A percentile compares a stretch with the other conserved stretches of the same genome.
These are phyloP conservation scores for Purshia tridentata DNA, from an alignment of 306 rosid genomes.

Conservation along the genomic window DNA sequence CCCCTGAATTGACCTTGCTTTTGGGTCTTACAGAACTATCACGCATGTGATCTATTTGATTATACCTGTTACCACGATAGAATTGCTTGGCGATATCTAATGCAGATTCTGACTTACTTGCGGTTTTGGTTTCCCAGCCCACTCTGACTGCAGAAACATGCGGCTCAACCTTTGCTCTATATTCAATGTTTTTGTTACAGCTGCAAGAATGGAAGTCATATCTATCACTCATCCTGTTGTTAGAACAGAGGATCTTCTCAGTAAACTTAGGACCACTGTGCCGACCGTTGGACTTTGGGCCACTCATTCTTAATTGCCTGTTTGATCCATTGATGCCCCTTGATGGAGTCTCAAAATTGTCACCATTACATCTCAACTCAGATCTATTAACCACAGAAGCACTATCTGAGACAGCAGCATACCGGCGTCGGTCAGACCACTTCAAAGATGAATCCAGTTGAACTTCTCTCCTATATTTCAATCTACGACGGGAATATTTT, in stretches of 20 bases:
- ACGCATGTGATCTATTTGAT: conserved; percentile 56
- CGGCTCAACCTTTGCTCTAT: conserved; percentile 61
- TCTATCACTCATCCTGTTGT: conserved; percentile 56
- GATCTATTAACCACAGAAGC: conserved; percentile 45
- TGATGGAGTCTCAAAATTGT: conserved; percentile 54
- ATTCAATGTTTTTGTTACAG: conserved; percentile 65
- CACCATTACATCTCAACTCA: conserved; percentile 62
- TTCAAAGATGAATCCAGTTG: conserved; percentile 60
- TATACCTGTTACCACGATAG: conserved; percentile 54
- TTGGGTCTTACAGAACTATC: conserved; percentile 68
- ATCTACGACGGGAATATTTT: conserved; percentile 54
- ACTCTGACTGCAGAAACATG: conserved; percentile 52
- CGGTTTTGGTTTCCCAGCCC: conserved; percentile 56
- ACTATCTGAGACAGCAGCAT: conserved; percentile 58
- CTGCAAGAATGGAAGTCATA: conserved; percentile 72
- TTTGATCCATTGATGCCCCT: conserved; percentile 46
- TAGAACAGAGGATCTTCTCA: conserved; percentile 62
- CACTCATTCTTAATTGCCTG: conserved; percentile 58
- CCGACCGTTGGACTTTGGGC: conserved; percentile 61
- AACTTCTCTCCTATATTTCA: conserved; percentile 59
- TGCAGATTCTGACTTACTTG: conserved; percentile 54
- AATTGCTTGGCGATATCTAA: conserved; percentile 66
- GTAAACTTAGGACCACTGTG: conserved; percentile 61
- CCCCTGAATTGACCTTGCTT: conserved; percentile 57
- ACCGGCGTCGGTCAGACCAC: conserved; percentile 73